Percentiles rank a stretch among this genome's conserved stretches.
Evolutionary conservation across 805 yeast genomes (phyloP).

Genomic region (Monosporozyma solicola): DNA sequence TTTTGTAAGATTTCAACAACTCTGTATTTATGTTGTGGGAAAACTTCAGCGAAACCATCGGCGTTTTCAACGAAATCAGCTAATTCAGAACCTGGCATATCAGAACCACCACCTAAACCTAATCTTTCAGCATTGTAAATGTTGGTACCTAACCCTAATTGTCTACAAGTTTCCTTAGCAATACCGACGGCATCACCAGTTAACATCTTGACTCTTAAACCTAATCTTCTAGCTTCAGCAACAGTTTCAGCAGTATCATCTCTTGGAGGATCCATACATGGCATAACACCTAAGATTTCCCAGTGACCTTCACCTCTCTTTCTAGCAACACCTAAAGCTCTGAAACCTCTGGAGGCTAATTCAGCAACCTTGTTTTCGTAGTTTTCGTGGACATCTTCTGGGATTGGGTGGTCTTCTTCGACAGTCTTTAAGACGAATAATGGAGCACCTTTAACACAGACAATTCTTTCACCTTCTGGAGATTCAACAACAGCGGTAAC

Average conservation of each 20-base stretch:
- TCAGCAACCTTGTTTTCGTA: slow-evolving; percentile 96
- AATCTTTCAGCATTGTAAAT: slow-evolving; percentile 94
- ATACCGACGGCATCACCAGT: slow-evolving; percentile 99
- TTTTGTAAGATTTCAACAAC: slow-evolving; percentile 92
- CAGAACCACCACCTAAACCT: slow-evolving; percentile 94
- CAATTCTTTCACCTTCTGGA: slow-evolving; percentile 89
- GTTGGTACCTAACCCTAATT: slow-evolving; percentile 93
- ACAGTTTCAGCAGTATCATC: slow-evolving; percentile 95
- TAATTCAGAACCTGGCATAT: slow-evolving; percentile 95
- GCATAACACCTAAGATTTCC: slow-evolving; percentile 97
- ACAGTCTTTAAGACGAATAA: slow-evolving; percentile 93
- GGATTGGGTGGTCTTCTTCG: slow-evolving; percentile 93
- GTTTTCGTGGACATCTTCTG: slow-evolving; percentile 88
- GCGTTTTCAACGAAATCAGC: slow-evolving; percentile 97
- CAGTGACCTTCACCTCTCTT: slow-evolving; percentile 98
- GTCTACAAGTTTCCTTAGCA: slow-evolving; percentile 97
- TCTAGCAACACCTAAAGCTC: slow-evolving; percentile 98
- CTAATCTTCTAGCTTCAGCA: slow-evolving; percentile 80
- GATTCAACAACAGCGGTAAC: slow-evolving; percentile 92
- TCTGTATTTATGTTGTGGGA: slow-evolving; percentile 96
- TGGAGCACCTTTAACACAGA: slow-evolving; percentile 98
- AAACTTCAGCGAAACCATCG: slow-evolving; percentile 97
- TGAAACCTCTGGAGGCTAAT: slow-evolving; percentile 96
- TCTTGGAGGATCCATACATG: slow-evolving; percentile 98
- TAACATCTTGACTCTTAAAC: slow-evolving; percentile 94